Conservation (phyloP, 1,139 yeast genomes). For the Nakaseomyces nivariensis region DNA sequence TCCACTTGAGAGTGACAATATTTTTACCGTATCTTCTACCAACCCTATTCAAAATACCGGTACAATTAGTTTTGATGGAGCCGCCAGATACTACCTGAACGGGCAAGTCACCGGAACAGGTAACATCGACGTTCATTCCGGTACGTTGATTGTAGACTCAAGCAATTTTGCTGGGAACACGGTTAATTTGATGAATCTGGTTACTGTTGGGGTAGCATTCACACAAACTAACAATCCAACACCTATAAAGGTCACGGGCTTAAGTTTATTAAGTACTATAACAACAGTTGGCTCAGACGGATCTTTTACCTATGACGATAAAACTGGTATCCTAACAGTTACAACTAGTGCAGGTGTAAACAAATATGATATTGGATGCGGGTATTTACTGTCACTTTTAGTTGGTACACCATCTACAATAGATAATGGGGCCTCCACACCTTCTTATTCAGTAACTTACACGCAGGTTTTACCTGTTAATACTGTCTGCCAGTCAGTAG, state of each 20-base stretch:
- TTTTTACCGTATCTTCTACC: not conserved
- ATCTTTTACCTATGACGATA: not conserved
- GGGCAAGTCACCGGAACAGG: not conserved
- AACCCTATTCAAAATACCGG: not conserved
- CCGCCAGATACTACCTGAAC: not conserved
- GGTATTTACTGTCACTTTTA: too few relatives aligned
- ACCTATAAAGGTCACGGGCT: not conserved
- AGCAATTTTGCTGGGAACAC: not conserved
- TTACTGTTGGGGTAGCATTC: not conserved
- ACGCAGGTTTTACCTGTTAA: too few relatives aligned
- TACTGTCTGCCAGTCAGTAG: too few relatives aligned
- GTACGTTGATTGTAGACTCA: not conserved
- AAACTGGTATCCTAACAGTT: not conserved
- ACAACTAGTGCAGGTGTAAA: not conserved
- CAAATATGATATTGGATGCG: not conserved
- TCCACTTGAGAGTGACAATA: not conserved
- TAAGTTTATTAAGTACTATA: not conserved
- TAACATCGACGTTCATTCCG: not conserved
- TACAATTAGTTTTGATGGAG: not conserved
- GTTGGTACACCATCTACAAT: too few relatives aligned
- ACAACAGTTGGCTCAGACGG: not conserved
- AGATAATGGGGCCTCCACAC: too few relatives aligned
- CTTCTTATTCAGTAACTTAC: too few relatives aligned
- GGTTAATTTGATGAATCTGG: not conserved
- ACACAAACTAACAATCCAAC: not conserved